A percentile compares a stretch with the other conserved stretches of the same genome.
Conservation (phyloP, 2,329 filamentous ascomycete species). For the Apiospora malaysiana region DNA sequence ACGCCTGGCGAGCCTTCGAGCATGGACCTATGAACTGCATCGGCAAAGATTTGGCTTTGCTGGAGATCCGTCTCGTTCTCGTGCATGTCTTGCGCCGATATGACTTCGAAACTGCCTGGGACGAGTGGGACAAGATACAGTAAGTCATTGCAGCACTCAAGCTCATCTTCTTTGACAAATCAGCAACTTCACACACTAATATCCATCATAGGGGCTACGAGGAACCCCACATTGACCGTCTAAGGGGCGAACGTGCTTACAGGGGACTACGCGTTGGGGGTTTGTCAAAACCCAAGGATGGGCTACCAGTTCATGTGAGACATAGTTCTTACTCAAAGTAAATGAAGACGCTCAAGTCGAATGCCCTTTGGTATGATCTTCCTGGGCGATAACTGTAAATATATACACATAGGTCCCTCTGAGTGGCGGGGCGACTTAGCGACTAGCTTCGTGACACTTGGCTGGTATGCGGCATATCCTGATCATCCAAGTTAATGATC, state of each 20-base stretch:
- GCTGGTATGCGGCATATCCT: background rate
- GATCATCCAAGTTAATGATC: slow-evolving; percentile 16
- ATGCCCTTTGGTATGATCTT: background rate
- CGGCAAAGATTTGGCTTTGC: slow-evolving; percentile 44
- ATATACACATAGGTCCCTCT: background rate
- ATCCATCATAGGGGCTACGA: background rate
- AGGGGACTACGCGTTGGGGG: background rate
- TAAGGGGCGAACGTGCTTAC: slow-evolving; percentile 9
- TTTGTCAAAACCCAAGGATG: slow-evolving; percentile 23
- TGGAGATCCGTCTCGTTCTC: slow-evolving; percentile 41
- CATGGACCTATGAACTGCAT: slow-evolving; percentile 44
- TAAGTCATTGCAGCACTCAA: slow-evolving; percentile 4
- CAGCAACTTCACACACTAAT: background rate
- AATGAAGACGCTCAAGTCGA: background rate
- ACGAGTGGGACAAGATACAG: slow-evolving; percentile 23
- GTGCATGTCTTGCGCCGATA: slow-evolving; percentile 32
- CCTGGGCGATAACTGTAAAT: background rate
- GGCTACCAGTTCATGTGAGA: slow-evolving; percentile 27
- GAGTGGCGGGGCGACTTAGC: background rate
- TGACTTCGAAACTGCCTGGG: slow-evolving; percentile 27
- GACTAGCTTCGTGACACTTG: background rate
- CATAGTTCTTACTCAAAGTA: background rate
- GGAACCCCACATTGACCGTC: background rate
- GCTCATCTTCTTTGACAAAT: background rate
- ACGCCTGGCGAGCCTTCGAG: slow-evolving; percentile 45